phyloP scores from a whole-genome alignment of 805 yeast species.

The Candida mattraensis region DNA sequence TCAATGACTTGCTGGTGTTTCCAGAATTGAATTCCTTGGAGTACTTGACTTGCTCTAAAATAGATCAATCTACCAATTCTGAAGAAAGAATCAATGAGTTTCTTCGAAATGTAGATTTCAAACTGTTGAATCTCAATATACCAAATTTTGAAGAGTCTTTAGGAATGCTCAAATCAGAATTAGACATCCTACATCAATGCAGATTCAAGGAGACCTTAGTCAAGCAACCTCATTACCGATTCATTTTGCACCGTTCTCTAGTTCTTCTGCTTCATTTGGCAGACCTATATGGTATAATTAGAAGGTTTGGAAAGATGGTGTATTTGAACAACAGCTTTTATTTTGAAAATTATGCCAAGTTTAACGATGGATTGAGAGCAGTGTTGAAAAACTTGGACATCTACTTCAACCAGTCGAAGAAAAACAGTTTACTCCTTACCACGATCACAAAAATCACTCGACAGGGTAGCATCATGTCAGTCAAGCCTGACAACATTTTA shows the following conservation, averaged over 20 bases:
- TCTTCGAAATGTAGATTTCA: conserved; percentile 26
- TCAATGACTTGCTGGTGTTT: conserved; percentile 20
- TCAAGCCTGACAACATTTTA: conserved; percentile 36
- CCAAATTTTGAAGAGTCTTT: conserved; percentile 32
- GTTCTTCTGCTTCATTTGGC: conserved; percentile 45
- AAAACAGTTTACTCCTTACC: conserved; percentile 50
- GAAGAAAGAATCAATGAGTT: conserved; percentile 24
- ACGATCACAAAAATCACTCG: conserved; percentile 46
- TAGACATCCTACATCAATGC: conserved; percentile 25
- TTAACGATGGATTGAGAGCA: conserved; percentile 26
- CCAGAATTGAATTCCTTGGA: conserved; percentile 20
- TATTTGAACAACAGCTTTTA: conserved; percentile 46
- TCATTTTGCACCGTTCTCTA: conserved; percentile 42
- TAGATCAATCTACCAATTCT: conserved; percentile 8
- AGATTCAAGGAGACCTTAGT: conserved; percentile 22
- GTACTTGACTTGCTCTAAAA: conserved; percentile 4
- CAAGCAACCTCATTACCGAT: conserved; percentile 27
- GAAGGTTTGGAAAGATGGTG: conserved; percentile 48
- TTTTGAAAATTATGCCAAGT: conserved; percentile 38
- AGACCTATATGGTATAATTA: conserved; percentile 46
- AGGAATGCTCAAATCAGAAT: conserved; percentile 25
- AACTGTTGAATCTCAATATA: conserved; percentile 25
- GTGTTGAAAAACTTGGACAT: conserved; percentile 25
- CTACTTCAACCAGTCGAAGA: conserved; percentile 41
- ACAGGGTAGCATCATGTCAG: conserved; percentile 37